Evolutionary conservation across 2,329 filamentous ascomycete genomes (phyloP), one percentile per base, ranked within the genome.

Genomic region (Sarocladiaceae sp.): DNA sequence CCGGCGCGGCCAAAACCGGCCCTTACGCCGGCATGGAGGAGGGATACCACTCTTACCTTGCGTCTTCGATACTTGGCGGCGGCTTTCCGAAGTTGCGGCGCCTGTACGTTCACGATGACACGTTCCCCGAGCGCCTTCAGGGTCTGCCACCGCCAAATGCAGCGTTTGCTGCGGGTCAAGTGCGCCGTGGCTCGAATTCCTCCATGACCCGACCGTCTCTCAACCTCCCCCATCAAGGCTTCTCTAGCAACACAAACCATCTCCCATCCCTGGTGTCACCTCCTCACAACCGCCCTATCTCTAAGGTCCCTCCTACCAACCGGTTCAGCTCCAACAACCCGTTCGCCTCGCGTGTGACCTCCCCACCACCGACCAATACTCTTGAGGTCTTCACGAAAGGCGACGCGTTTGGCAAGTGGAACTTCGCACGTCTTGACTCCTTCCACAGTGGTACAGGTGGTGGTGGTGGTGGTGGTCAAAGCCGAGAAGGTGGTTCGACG

Each of bases 51-150:
- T 78, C 80, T 48, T 95, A 95, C 63, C 78, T 97, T 16, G 82
- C 88, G 20, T 78, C 78, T n/a, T 95, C 88, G 0, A 77, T 97
- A 24, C 78, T 93, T 48, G 76, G 80, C 13, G 84, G 83, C 49
- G 77, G 80, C 6, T 73, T 97, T 6, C 88, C 89, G 1, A 77
- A 75, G 27, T 73, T 97, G 7, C 74, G 74, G 27, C 78, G 82
- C 18, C 76, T 97, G 6, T 96, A 94, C 59, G 91, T 96, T 15
- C 84, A 88, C 42, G 89, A 96, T 55, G 78, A 84, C 20, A 73
- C 78, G 41, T 95, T 97, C 59, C 82, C 89, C 2, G 88, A 95
- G 53, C 75, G 83, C 10, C 77, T 96, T 5, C 74, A 89, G 33
- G 72, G 70, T 12, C 72, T 91, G 6, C 83, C 86, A 2, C 85